Base-by-base conservation (phyloP, 352 stramenopile genomes). In the Phytophthora tentaculata region DNA sequence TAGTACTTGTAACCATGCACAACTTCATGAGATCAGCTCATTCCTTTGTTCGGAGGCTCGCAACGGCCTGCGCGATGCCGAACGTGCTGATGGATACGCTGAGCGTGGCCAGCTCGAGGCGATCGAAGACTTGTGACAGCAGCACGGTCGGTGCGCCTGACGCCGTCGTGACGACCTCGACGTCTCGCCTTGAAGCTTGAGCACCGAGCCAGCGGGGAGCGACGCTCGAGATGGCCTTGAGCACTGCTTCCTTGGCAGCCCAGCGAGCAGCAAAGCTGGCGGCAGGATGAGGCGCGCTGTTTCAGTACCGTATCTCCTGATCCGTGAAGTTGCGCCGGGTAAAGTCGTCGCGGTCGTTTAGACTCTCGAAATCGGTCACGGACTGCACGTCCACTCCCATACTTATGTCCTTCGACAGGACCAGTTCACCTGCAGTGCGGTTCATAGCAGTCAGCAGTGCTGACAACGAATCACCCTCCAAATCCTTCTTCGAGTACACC, bases 71-170 rank as follows among this genome's bases (percentile, higher is more conserved):
- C 23, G 88, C 80, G 23, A 96, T 87, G 28, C 88, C 89, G 56
- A 94, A 95, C 67, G 92, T 88, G 26, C 86, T 94, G 77, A 97
- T 97, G 28, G 90, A 96, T n/a, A 97, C 84, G 44, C 86, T 91
- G 57, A 96, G 71, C 56, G 81, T 89, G 22, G 72, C 77, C 47
- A 96, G 59, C 7, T 79, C 87, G 19, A 92, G 67, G 49, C 82
- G 83, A 61, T 94, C 83, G 71, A 94, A 95, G 10, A 94, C 82
- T 61, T 94, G 74, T 17, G 89, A 89, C n/a, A 97, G 74, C 58
- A 88, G 61, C 50, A 96, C 88, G 16, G 82, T 86, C 2, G 89
- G 89, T 9, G 89, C 86, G 10, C 89, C 88, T 0, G 86, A 94
- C 4, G 85, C 77, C 23, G 87, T 91, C 56, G 87, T 83, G 71